Conservation (phyloP, 1,284 basidiomycete genomes). For the Moesziomyces globuligerus region DNA sequence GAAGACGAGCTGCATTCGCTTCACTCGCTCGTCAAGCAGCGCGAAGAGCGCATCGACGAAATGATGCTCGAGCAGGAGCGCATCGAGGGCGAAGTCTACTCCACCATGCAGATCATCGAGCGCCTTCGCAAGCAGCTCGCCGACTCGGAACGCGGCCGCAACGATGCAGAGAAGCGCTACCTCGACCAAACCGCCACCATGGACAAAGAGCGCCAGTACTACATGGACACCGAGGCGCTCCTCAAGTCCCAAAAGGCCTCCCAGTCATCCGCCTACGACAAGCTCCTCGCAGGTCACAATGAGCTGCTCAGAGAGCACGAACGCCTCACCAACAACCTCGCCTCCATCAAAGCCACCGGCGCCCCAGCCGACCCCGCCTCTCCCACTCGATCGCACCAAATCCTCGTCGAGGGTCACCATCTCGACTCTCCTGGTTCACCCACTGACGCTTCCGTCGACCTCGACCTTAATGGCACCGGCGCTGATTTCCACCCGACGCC, state of each 20-base stretch:
- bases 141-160: conserved; percentile 46
- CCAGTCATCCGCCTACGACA: conserved; percentile 43
- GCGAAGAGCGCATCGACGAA: conserved; percentile 58
- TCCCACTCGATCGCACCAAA: neutral
- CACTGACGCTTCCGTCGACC: neutral
- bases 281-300: conserved; percentile 45
- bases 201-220: conserved; percentile 62
- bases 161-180: conserved; percentile 53
- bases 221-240: conserved; percentile 51
- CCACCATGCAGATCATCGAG: conserved; percentile 48
- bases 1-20: conserved; percentile 36
- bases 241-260: conserved; percentile 53
- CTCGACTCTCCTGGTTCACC: neutral
- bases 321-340: conserved; percentile 39
- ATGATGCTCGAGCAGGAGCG: conserved; percentile 57
- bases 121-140: conserved; percentile 51
- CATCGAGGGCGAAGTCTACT: conserved; percentile 54
- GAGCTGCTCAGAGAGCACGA: conserved; percentile 53
- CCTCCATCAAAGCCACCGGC: conserved; percentile 33
- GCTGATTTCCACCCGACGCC: too few relatives aligned
- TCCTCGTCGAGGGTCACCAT: neutral
- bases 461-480: neutral
- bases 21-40: conserved; percentile 37
- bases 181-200: conserved; percentile 52
- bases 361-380: conserved; percentile 1